Base-by-base conservation (phyloP, 2,329 filamentous ascomycete genomes). In the Pseudogymnoascus sp. region DNA sequence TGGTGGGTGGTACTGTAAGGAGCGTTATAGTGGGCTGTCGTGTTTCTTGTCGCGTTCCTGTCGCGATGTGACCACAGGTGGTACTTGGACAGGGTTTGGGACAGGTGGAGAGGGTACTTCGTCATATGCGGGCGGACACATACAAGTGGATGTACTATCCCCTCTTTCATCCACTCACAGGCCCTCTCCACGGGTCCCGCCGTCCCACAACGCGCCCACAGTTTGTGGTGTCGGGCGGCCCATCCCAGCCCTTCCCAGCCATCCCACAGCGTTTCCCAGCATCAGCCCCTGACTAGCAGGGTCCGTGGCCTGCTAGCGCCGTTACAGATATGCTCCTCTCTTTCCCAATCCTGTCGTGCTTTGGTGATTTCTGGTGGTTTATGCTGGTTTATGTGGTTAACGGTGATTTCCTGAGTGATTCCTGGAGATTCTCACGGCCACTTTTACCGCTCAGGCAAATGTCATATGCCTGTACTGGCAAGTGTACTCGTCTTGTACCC, bases 231-330 rank as follows among this genome's bases (percentile, higher is more conserved):
- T 47, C 22, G 41, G 22, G 41, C 41, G 41, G 41, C 41, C 22
- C 22, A 47, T 47, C 41, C 41, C 41, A 47, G 41, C 22, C 41
- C 41, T 47, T 47, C 22, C 41, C 41, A 47, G 41, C 41, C 41
- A 28, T 47, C 22, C 12, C 41, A 28, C 41, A 22, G n/a, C 41
- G 9, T 47, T 47, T 47, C 41, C 41, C 41, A 47, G 41, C 41
- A 47, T 47, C 41, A 47, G 41, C 41, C 41, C 41, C 41, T 47
- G 41, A 47, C 41, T 47, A 47, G 41, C 41, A 47, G 41, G 41
- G 41, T 47, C 41, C 14, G 41, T 47, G 22, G 22, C 41, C 41
- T 47, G 22, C 41, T 47, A 47, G 41, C 16, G 41, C 2, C 22
- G 41, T 47, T 47, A 47, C 41, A 47, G 41, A 47, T 47, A 47